Percentiles rank a stretch among this genome's conserved stretches.
Conservation (phyloP, 345 rosid species). For the Combretum micranthum region DNA sequence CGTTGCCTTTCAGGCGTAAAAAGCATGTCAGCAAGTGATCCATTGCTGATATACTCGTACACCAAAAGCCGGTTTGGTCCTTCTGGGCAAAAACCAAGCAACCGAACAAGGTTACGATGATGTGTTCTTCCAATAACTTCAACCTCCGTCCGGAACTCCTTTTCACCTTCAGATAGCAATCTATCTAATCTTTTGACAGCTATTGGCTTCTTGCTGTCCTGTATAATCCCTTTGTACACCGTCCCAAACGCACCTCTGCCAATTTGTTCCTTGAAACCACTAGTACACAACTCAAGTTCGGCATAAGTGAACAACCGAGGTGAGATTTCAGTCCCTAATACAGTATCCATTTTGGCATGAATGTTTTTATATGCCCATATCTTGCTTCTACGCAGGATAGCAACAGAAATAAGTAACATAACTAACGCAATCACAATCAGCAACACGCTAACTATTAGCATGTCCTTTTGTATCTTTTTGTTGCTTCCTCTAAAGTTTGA, state of each 20-base stretch:
- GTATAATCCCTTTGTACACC: slow-evolving; percentile 19
- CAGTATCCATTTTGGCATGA: not conserved
- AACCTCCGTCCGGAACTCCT: slow-evolving; percentile 22
- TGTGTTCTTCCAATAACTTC: slow-evolving; percentile 24
- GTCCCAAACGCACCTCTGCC: slow-evolving; percentile 21
- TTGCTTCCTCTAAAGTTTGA: too few species aligned
- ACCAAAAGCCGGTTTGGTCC: slow-evolving; percentile 19
- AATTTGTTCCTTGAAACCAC: slow-evolving; percentile 18
- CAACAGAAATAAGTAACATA: slow-evolving; percentile 4
- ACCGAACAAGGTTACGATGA: slow-evolving; percentile 19
- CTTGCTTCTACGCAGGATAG: not conserved
- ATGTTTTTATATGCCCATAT: slow-evolving; percentile 8
- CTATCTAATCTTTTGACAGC: too few species aligned
- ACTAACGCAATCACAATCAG: slow-evolving; percentile 1
- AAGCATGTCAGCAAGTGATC: slow-evolving; percentile 16
- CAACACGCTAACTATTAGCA: not conserved
- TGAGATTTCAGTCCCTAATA: slow-evolving; percentile 3
- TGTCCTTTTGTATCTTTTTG: not conserved
- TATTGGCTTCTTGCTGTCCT: not conserved
- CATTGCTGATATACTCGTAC: slow-evolving; percentile 26
- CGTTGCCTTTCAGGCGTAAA: slow-evolving; percentile 6
- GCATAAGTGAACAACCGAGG: slow-evolving; percentile 9
- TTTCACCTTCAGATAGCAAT: slow-evolving; percentile 12
- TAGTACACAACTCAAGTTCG: slow-evolving; percentile 12
- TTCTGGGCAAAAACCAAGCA: slow-evolving; percentile 19